Conservation (phyloP, 2,329 filamentous ascomycete genomes). For the Ophidiomyces ophidiicola region DNA sequence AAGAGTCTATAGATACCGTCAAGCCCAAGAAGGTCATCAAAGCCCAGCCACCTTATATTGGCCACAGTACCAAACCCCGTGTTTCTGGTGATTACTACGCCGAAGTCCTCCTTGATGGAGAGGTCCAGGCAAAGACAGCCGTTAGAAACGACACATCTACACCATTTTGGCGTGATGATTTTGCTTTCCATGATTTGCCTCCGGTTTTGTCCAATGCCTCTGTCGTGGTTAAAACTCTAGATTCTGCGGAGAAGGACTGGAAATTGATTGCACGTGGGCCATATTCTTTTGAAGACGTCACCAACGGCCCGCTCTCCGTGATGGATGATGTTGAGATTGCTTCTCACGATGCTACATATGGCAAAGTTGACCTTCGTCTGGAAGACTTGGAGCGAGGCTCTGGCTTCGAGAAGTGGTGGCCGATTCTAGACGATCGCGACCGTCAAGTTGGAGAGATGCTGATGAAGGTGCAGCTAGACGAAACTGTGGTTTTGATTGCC, state of each 20-base stretch:
- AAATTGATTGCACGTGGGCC: constrained; percentile 36
- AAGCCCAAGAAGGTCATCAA: constrained; percentile 26
- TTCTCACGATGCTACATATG: constrained; percentile 36
- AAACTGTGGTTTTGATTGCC: constrained; percentile 76
- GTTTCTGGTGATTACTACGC: constrained; percentile 35
- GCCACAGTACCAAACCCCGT: constrained; percentile 19
- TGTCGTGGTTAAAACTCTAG: constrained; percentile 36
- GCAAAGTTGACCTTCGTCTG: constrained; percentile 64
- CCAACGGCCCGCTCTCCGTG: constrained; percentile 30
- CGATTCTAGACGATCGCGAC: constrained; percentile 62
- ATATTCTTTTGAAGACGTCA: constrained; percentile 31
- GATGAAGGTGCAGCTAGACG: constrained; percentile 70
- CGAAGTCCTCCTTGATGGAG: constrained; percentile 38
- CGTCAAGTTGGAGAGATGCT: constrained; percentile 72
- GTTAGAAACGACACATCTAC: constrained; percentile 35
- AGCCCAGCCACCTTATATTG: constrained; percentile 20
- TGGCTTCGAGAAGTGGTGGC: constrained; percentile 80
- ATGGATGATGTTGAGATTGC: constrained; percentile 36
- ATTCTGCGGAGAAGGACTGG: constrained; percentile 40
- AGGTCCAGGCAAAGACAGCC: constrained; percentile 39
- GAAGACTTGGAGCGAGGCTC: constrained; percentile 65
- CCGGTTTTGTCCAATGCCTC: constrained; percentile 37
- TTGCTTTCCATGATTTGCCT: constrained; percentile 36
- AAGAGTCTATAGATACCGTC: constrained; percentile 24
- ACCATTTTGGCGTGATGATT: constrained; percentile 41